Evolutionary conservation across 352 stramenopile species (phyloP), one percentile per base, ranked within the genome.

Genomic region (Saprolegnia diclina): DNA sequence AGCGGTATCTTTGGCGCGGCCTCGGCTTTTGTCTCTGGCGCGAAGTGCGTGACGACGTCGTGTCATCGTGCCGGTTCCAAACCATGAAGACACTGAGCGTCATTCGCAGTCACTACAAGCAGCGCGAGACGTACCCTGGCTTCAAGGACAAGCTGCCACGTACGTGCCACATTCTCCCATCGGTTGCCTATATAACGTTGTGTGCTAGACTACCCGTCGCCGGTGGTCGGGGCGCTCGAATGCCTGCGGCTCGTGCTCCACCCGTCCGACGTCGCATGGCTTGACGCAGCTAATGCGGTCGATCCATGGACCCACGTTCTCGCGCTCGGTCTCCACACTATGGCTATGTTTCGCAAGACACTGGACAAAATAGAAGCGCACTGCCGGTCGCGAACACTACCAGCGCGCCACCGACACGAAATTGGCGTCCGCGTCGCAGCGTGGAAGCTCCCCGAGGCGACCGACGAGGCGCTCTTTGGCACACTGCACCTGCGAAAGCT

Each of bases 21-120:
- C 38, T 67, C 13, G 24, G 32, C 22, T 45, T 54, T 37, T 67
- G 61, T 29, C 22, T 67, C 0, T 67, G 61, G 61, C 37, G 40
- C 14, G 61, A 67, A 67, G 38, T 67, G 16, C 61, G 61, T 38
- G 61, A 67, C 61, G 61, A 67, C 16, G 45, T 57, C 5, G 38
- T 67, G 32, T 50, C 38, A 6, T 45, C 35, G 5, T 67, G 37
- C 18, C 61, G 61, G 9, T 37, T 67, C 26, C 35, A 67, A 7
- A 50, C 40, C 5, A 54, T 67, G 38, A 26, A 35, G 44, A 9
- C 35, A 7, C 22, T 67, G 0, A 24, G 48, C 6, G 61, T 56
- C 11, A 16, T 67, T 22, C 61, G 55, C 11, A 67, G 40, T 16
- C 56, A 67, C 3, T 22, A 55, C 6, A 50, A 29, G 22, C 56